These are phyloP conservation scores for Phytophthora podocarpi DNA, from an alignment of 352 stramenopile species.

Conservation along the genomic window DNA sequence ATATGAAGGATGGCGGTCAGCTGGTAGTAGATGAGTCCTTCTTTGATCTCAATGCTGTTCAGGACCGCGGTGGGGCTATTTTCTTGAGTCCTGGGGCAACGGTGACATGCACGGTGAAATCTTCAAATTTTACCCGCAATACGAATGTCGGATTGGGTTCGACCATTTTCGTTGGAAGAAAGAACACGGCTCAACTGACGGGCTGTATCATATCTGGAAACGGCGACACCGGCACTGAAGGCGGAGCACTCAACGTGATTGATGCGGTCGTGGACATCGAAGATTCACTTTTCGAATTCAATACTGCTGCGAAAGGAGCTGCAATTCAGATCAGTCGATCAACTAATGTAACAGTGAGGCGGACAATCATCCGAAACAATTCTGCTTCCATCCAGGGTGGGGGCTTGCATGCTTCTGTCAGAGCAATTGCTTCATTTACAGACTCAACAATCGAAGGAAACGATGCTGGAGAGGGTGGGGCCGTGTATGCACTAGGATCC, in stretches of 20 bases:
- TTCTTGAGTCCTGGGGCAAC: constrained; percentile 45
- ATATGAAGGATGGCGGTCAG: constrained; percentile 38
- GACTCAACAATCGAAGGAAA: constrained; percentile 46
- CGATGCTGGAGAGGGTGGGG: constrained; percentile 48
- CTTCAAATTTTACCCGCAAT: constrained; percentile 47
- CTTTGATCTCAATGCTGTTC: constrained; percentile 42
- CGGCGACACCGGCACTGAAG: constrained; percentile 44
- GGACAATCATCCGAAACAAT: constrained; percentile 45
- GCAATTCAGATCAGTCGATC: constrained; percentile 58
- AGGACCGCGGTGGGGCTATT: constrained; percentile 54
- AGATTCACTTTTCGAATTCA: constrained; percentile 42
- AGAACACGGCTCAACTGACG: constrained; percentile 40
- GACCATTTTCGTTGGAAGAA: constrained; percentile 57
- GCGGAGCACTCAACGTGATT: constrained; percentile 48
- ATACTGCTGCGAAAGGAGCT: constrained; percentile 43
- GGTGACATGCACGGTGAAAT: constrained; percentile 24
- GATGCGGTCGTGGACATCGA: constrained; percentile 46
- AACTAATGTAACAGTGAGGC: constrained; percentile 34
- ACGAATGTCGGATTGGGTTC: constrained; percentile 58
- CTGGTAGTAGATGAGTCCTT: constrained; percentile 26
- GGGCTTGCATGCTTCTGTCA: constrained; percentile 54
- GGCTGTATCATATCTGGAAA: constrained; percentile 38
- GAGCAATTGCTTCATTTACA: constrained; percentile 37
- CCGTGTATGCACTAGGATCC: constrained; percentile 49
- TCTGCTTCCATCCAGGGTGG: constrained; percentile 39